Evolutionary conservation across 768 basidiomycete species (phyloP).

Genomic region (Amanita rubescens): DNA sequence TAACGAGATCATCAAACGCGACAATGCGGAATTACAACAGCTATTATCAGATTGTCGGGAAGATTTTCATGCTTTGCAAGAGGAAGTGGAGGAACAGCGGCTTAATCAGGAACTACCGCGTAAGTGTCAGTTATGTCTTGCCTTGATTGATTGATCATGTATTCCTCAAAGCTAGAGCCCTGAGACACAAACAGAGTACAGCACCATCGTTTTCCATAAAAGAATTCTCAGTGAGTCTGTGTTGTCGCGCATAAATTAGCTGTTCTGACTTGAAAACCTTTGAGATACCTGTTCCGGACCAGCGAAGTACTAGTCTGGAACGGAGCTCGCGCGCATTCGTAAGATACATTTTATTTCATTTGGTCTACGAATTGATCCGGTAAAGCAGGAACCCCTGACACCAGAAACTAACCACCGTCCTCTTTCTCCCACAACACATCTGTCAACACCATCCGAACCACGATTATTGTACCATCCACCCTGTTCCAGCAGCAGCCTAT

Average conservation of each 20-base stretch:
- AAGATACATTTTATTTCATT: slow-evolving; percentile 4
- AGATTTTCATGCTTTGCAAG: slow-evolving; percentile 59
- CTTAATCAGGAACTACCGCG: slow-evolving; percentile 24
- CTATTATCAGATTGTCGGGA: slow-evolving; percentile 72
- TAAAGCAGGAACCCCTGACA: slow-evolving; percentile 32
- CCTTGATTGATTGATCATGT: not conserved
- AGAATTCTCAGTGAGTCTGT: slow-evolving; percentile 3
- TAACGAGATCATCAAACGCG: slow-evolving; percentile 75
- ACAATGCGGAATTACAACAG: slow-evolving; percentile 72
- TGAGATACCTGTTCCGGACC: slow-evolving; percentile 12
- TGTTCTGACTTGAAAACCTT: not conserved
- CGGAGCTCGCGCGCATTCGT: slow-evolving; percentile 18
- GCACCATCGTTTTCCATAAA: slow-evolving; percentile 1
- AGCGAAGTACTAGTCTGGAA: slow-evolving; percentile 23
- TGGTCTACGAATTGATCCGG: not conserved
- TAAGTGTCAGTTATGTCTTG: not conserved
- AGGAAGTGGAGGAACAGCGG: slow-evolving; percentile 70
- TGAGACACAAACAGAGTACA: slow-evolving; percentile 20
- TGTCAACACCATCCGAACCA: slow-evolving; percentile 23
- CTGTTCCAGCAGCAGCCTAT: slow-evolving; percentile 17
- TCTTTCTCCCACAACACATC: slow-evolving; percentile 34
- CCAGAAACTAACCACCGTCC: slow-evolving; percentile 39
- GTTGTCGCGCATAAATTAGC: not conserved
- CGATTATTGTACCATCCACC: not conserved
- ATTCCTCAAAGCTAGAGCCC: not conserved